Evolutionary conservation across 768 basidiomycete species (phyloP).

Genomic region (Tylopilus rubrobrunneus): DNA sequence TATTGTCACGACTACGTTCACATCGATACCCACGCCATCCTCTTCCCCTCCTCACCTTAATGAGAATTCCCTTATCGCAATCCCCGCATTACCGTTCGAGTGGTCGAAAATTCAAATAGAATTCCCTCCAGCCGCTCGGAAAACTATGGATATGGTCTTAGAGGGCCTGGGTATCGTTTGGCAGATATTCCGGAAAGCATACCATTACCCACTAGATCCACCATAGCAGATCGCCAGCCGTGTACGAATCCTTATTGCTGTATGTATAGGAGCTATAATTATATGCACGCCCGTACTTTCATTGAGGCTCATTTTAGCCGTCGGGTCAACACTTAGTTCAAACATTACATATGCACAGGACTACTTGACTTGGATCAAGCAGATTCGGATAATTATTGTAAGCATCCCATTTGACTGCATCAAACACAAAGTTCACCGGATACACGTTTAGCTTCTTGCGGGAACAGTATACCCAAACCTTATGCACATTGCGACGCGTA

Average conservation of each 20-base stretch:
- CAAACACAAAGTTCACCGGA: background rate
- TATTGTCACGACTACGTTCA: constrained; percentile 1
- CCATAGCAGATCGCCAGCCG: constrained; percentile 15
- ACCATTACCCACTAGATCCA: constrained; percentile 34
- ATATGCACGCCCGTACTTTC: background rate
- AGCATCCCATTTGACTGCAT: background rate
- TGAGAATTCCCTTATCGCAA: constrained; percentile 21
- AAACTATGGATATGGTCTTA: constrained; percentile 25
- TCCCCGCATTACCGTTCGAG: constrained; percentile 21
- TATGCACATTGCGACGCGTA: background rate
- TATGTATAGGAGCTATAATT: constrained; percentile 8
- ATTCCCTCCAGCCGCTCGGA: constrained; percentile 21
- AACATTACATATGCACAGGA: no score
- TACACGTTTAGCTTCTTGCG: background rate
- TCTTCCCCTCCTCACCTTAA: constrained; percentile 3
- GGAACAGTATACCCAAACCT: background rate
- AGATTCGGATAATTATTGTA: background rate
- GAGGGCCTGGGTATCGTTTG: constrained; percentile 27
- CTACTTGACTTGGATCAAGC: background rate
- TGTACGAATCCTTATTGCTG: constrained; percentile 11
- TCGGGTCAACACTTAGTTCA: background rate
- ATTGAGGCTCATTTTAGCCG: no score
- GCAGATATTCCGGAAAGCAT: constrained; percentile 29
- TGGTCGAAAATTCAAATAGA: constrained; percentile 29
- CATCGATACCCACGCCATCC: constrained; percentile 13